Evolutionary conservation across 2,329 filamentous ascomycete genomes (phyloP), one percentile per base, ranked within the genome.

Genomic region (Pseudovirgaria hyperparasitica): DNA sequence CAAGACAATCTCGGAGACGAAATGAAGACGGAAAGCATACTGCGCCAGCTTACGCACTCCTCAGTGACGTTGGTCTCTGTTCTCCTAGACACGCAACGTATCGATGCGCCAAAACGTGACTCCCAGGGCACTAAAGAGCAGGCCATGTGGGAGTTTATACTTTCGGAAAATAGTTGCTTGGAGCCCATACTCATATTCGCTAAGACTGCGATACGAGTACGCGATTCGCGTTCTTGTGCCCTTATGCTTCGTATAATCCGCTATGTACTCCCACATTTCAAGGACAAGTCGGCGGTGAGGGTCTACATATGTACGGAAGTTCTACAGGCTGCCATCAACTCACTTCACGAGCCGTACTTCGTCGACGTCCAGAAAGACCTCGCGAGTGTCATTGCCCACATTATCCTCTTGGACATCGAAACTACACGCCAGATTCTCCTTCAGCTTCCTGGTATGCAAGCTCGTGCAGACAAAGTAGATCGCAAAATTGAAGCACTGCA

Each of bases 1-100:
- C 82, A 86, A 29, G 81, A 82, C 33, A 57, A 62, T 29, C 60
- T 98, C 28, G 82, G 81, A 2, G 85, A 94, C 40, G 90, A 98
- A 58, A 98, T 98, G 90, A 93, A 94, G 55, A 77, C 82, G 5
- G 90, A 98, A 52, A 96, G 87, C 46, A 92, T 98, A 16, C 61
- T 98, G 23, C 74, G 90, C 12, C 85, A 94, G 50, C 67, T 96
- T 26, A 94, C 87, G 0, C 90, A 92, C 53, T 84, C 84, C 4
- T 82, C 86, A 2, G 84, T 94, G 16, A 76, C 90, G 41, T 84
- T 96, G 67, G 79, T 94, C 36, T 82, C 84, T 6, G 81, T 84
- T 39, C 75, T 96, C 41, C 64, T 98, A 13, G 86, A 92, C 48
- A 81, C 85, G 9, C 62, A 64, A 13, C 16, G 13, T 13, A 11